phyloP scores from a whole-genome alignment of 305 asterid species.

The Stenogyne calaminthoides region DNA sequence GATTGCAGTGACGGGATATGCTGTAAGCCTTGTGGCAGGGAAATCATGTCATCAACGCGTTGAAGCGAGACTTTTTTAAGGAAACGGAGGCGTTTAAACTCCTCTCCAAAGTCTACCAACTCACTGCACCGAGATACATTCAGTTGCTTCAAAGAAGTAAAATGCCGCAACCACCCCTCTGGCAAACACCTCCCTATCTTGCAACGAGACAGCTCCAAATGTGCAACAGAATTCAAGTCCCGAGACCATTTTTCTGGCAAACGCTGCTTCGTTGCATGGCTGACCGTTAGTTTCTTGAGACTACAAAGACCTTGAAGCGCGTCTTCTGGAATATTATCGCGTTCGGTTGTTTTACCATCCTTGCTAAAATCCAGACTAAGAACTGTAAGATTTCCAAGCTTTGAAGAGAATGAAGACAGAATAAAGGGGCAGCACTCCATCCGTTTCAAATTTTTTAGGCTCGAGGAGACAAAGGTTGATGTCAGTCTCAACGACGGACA shows the following conservation, averaged over 20 bases:
- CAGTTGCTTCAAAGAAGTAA: not conserved
- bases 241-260: not conserved
- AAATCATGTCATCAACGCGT: not conserved
- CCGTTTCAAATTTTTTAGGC: not conserved
- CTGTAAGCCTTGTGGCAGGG: not conserved
- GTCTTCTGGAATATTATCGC: not conserved
- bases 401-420: not conserved
- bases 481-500: not conserved
- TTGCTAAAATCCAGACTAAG: not conserved
- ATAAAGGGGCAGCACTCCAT: not conserved
- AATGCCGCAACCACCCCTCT: not conserved
- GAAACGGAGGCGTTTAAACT: not conserved
- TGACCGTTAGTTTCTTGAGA: not conserved
- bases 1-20: not conserved
- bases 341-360: not conserved
- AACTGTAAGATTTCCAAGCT: not conserved
- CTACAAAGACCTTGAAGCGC: not conserved
- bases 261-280: not conserved
- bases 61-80: not conserved
- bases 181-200: not conserved
- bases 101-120: not conserved
- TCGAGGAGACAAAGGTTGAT: not conserved
- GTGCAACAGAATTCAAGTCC: not conserved
- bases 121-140: not conserved
- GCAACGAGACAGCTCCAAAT: not conserved